A percentile compares a stretch with the other conserved stretches of the same genome.
These are phyloP conservation scores for Acorus calamus DNA, from an alignment of 106 monocot species.

Conservation along the genomic window DNA sequence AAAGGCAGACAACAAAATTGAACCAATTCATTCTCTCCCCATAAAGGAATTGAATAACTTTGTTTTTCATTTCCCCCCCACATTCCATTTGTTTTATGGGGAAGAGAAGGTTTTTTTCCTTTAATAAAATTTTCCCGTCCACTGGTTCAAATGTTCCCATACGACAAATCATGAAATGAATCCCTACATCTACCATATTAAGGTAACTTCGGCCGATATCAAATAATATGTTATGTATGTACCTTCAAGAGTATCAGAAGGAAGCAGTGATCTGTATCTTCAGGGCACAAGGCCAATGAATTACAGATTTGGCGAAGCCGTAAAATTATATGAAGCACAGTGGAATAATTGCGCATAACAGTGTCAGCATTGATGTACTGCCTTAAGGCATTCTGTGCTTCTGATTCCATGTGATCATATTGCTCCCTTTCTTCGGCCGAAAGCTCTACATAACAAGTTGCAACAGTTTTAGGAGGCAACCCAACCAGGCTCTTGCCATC, in stretches of 20 bases:
- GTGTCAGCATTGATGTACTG: slow-evolving; percentile 58
- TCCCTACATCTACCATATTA: too few relatives aligned
- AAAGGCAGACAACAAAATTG: too few relatives aligned
- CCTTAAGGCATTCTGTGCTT: slow-evolving; percentile 48
- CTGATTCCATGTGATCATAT: slow-evolving; percentile 75
- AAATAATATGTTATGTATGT: not conserved
- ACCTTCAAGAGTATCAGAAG: slow-evolving; percentile 73
- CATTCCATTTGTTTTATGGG: too few relatives aligned
- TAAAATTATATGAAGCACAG: slow-evolving; percentile 77
- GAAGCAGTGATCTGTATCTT: slow-evolving; percentile 51
- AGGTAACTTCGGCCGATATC: too few relatives aligned
- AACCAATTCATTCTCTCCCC: too few relatives aligned
- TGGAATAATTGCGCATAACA: slow-evolving; percentile 65
- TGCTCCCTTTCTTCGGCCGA: slow-evolving; percentile 73
- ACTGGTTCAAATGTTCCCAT: too few relatives aligned
- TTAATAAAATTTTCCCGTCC: too few relatives aligned
- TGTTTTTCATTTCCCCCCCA: too few relatives aligned
- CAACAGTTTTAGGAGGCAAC: slow-evolving; percentile 62
- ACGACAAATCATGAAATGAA: too few relatives aligned
- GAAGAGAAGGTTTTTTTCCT: too few relatives aligned
- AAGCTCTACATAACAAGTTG: slow-evolving; percentile 71
- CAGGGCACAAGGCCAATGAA: slow-evolving; percentile 66
- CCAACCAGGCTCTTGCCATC: slow-evolving; percentile 32
- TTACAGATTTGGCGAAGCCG: slow-evolving; percentile 97
- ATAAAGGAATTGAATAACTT: too few relatives aligned